Percentiles rank a stretch among this genome's conserved stretches.
These are phyloP conservation scores for Monosporascus sp. DNA, from an alignment of 2,329 filamentous ascomycete species.

Conservation along the genomic window DNA sequence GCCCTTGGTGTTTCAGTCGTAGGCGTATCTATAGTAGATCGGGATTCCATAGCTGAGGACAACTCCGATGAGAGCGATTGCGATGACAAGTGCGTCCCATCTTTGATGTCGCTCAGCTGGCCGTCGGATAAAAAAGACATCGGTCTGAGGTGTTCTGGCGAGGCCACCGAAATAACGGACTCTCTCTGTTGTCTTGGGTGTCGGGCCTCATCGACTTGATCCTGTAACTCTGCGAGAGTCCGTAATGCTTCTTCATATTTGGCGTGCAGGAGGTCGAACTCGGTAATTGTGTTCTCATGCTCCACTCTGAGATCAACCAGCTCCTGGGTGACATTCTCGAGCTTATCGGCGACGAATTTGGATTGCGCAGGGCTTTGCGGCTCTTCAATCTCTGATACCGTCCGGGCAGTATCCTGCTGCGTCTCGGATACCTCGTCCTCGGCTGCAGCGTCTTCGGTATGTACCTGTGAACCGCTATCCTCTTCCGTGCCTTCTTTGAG, in stretches of 20 bases:
- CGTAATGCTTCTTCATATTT: constrained; percentile 90
- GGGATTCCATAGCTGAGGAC: constrained; percentile 77
- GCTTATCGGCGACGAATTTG: constrained; percentile 83
- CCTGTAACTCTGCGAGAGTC: constrained; percentile 77
- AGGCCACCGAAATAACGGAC: constrained; percentile 49
- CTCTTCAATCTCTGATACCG: constrained; percentile 14
- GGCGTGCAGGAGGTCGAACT: constrained; percentile 73
- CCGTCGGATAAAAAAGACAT: constrained; percentile 80
- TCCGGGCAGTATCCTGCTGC: neutral
- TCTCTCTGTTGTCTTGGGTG: constrained; percentile 53
- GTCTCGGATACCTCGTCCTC: constrained; percentile 10
- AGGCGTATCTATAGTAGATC: constrained; percentile 57
- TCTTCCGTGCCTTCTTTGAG: constrained; percentile 36
- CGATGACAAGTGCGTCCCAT: constrained; percentile 66
- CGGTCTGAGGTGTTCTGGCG: constrained; percentile 51
- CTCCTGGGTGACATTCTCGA: constrained; percentile 87
- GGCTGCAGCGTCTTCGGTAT: constrained; percentile 3
- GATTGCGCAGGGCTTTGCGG: constrained; percentile 71
- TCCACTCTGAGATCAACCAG: constrained; percentile 85
- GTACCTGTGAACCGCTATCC: constrained; percentile 17
- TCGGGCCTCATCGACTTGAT: constrained; percentile 72
- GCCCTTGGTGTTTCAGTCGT: constrained; percentile 52
- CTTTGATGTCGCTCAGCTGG: constrained; percentile 65
- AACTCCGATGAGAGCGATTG: constrained; percentile 92
- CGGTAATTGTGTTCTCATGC: constrained; percentile 76